Conservation (phyloP, 2,329 filamentous ascomycete species). For the Fragosphaeria purpurea region DNA sequence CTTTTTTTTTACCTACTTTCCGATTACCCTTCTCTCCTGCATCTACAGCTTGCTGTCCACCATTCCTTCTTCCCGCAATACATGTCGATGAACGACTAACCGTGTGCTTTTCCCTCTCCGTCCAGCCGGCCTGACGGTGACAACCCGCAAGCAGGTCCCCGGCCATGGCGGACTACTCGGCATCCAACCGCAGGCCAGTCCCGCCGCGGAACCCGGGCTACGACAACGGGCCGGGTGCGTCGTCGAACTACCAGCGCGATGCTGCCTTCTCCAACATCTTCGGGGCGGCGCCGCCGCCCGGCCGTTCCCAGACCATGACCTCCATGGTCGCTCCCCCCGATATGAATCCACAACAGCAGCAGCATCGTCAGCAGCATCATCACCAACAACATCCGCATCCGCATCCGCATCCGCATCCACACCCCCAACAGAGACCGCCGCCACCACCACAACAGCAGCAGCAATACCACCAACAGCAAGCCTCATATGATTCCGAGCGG, state of each 20-base stretch:
- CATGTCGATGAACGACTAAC: neutral
- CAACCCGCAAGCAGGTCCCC: neutral
- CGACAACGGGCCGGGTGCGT: constrained; percentile 24
- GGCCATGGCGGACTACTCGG: constrained; percentile 48
- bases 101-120: neutral
- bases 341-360: constrained; percentile 37
- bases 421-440: constrained; percentile 25
- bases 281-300: constrained; percentile 72
- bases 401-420: neutral
- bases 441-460: constrained; percentile 30
- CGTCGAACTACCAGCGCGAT: constrained; percentile 65
- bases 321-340: constrained; percentile 51
- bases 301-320: constrained; percentile 92
- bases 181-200: constrained; percentile 35
- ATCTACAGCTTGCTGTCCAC: no score
- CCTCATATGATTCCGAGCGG: constrained; percentile 38
- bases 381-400: constrained; percentile 6
- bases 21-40: no score
- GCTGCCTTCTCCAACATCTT: constrained; percentile 96
- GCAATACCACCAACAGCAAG: constrained; percentile 1
- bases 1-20: no score
- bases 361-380: constrained; percentile 10
- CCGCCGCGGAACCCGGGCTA: constrained; percentile 35
- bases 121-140: no score
- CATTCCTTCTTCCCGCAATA: no score